Percentiles rank a stretch among this genome's conserved stretches.
Evolutionary conservation across 345 rosid genomes (phyloP).

Genomic region (Melaleuca alternifolia): DNA sequence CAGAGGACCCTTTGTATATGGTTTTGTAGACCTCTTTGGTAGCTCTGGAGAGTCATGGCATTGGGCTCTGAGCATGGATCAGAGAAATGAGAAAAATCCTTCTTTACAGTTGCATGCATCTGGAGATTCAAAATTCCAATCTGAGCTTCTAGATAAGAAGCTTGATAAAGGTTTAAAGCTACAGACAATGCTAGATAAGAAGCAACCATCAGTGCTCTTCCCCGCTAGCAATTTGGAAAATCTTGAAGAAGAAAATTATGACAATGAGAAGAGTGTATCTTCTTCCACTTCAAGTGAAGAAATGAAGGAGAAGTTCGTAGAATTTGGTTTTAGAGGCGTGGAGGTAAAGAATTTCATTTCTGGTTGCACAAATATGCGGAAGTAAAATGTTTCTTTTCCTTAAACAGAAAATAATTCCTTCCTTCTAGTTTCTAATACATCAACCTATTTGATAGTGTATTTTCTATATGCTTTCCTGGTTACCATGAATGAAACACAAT

Average conservation of each 20-base stretch:
- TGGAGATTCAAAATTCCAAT: slow-evolving; percentile 23
- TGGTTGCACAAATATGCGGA: neutral
- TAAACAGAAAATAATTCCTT: neutral
- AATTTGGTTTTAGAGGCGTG: slow-evolving; percentile 16
- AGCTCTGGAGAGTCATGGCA: slow-evolving; percentile 78
- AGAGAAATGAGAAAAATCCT: slow-evolving; percentile 33
- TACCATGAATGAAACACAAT: neutral
- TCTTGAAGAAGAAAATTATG: slow-evolving; percentile 47
- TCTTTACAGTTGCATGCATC: slow-evolving; percentile 27
- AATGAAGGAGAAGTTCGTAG: slow-evolving; percentile 17
- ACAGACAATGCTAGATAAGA: slow-evolving; percentile 21
- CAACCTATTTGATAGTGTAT: neutral
- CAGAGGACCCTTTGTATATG: slow-evolving; percentile 65
- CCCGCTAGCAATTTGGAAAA: slow-evolving; percentile 33
- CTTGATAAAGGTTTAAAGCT: slow-evolving; percentile 35
- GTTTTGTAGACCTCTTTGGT: slow-evolving; percentile 78
- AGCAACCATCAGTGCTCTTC: slow-evolving; percentile 25
- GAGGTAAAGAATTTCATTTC: slow-evolving; percentile 32
- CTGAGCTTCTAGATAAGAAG: slow-evolving; percentile 22
- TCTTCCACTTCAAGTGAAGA: slow-evolving; percentile 35
- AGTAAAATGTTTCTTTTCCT: neutral
- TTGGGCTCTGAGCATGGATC: slow-evolving; percentile 64
- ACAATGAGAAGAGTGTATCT: slow-evolving; percentile 35
- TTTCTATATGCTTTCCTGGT: neutral
- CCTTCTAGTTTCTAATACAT: neutral